Conservation (phyloP, 257 asterid genomes). For the Plantago ovata region DNA sequence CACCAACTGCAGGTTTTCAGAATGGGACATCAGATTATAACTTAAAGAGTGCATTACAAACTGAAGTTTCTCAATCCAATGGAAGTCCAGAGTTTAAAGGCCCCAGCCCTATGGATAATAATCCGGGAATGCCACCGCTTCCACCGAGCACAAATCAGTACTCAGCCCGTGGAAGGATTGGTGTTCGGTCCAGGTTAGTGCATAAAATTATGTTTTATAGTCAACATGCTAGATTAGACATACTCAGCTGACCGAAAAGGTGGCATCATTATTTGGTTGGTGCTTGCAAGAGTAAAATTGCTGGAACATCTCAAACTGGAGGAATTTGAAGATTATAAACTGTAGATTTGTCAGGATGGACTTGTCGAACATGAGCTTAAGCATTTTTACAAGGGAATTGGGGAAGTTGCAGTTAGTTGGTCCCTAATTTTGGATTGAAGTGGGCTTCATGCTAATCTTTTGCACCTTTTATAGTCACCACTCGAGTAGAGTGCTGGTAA, state of each 20-base stretch:
- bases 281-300: neutral
- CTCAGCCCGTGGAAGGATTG: constrained; percentile 78
- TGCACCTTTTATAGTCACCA: too few species aligned
- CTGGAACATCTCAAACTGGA: neutral
- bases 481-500: too few species aligned
- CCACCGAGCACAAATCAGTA: constrained; percentile 91
- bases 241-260: too few species aligned
- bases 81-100: constrained; percentile 58
- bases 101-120: constrained; percentile 48
- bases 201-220: neutral
- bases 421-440: too few species aligned
- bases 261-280: neutral
- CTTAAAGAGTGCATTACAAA: constrained; percentile 57
- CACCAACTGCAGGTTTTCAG: constrained; percentile 63
- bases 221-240: too few species aligned
- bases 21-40: constrained; percentile 75
- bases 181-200: constrained; percentile 84
- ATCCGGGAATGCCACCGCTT: constrained; percentile 89
- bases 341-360: too few species aligned
- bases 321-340: neutral
- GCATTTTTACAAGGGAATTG: too few species aligned
- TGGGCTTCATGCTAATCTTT: too few species aligned
- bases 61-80: constrained; percentile 43
- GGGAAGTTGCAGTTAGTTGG: too few species aligned
- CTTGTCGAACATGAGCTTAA: too few species aligned